A percentile compares a stretch with the other conserved stretches of the same genome.
Conservation (phyloP, 129 eudicot species). For the Glebionis coronaria region DNA sequence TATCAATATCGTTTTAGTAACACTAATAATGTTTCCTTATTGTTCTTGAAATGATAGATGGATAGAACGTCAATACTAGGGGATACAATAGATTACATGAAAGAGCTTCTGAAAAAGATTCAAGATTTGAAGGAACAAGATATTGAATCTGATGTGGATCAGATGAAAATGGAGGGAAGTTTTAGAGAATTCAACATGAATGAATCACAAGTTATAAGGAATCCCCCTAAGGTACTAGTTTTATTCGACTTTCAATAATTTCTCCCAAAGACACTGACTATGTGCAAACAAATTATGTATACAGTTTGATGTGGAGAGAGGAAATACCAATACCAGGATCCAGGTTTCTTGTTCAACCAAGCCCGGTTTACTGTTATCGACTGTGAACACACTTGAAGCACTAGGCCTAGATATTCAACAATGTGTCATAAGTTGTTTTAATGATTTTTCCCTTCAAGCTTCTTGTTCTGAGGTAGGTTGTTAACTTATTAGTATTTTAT, state of each 20-base stretch:
- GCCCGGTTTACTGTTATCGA: slow-evolving; percentile 69
- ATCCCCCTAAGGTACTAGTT: slow-evolving; percentile 61
- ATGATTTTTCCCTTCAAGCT: slow-evolving; percentile 75
- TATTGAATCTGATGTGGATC: slow-evolving; percentile 21
- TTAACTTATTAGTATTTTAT: neutral
- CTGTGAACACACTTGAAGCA: slow-evolving; percentile 66
- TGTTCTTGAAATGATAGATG: slow-evolving; percentile 45
- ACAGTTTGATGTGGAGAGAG: slow-evolving; percentile 75
- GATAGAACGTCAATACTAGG: slow-evolving; percentile 92
- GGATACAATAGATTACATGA: slow-evolving; percentile 86
- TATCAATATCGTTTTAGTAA: no score
- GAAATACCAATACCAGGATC: slow-evolving; percentile 48
- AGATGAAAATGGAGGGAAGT: slow-evolving; percentile 32
- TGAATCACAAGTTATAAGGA: slow-evolving; percentile 43
- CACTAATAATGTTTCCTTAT: neutral
- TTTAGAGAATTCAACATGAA: slow-evolving; percentile 49
- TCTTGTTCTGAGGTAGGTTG: slow-evolving; percentile 73
- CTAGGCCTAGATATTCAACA: slow-evolving; percentile 80
- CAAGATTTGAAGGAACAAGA: slow-evolving; percentile 45
- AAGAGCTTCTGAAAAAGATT: slow-evolving; percentile 65
- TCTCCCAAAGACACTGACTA: slow-evolving; percentile 13
- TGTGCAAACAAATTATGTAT: neutral
- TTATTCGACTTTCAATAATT: neutral
- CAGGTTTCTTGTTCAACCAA: slow-evolving; percentile 67
- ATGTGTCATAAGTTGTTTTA: slow-evolving; percentile 80